Base-by-base conservation (phyloP, 306 rosid species). In the Ammopiptanthus mongolicus region DNA sequence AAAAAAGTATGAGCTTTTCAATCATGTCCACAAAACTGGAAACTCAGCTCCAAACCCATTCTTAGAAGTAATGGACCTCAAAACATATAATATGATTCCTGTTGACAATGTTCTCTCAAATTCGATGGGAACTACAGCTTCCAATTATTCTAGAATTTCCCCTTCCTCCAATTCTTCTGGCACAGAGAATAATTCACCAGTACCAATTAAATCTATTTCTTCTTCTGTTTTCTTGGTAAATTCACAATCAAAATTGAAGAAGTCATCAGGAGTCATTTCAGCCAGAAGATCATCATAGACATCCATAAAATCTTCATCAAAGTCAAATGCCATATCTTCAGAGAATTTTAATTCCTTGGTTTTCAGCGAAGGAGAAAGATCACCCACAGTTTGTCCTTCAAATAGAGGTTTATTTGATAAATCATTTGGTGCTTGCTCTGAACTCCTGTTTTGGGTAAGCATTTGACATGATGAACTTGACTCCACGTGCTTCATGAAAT, bases 91-190 rank as follows among this genome's bases (percentile, higher is more conserved):
- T 29, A 18, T 1, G n/a, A 66, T 28, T 69, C 18, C 4, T 2
- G 29, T 22, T 29, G 5, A 12, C 46, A 61, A 37, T 57, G 21
- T 22, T 70, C 21, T 53, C 56, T 21, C 65, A 42, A 37, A 22
- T 64, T 63, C 51, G 25, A 60, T 5, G 51, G 28, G 70, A 47
- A 59, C 46, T 18, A 59, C 44, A 53, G 33, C 80, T 51, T 56
- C 41, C 71, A 67, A 62, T 78, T 80, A 95, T 42, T 91, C 89
- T 48, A 21, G 52, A 76, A 91, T 91, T 86, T 95, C 96, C 67
- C 97, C 98, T 78, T 91, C 98, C 88, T 90, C 97, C 73, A 90
- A 67, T 34, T 87, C 96, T 41, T 81, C 85, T 8, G 81, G 85
- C 76, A 50, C 50, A 0, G 74, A 73, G 61, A 82, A 64, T 42